Base-by-base conservation (phyloP, 345 rosid species). In the Euphorbia tirucalli region DNA sequence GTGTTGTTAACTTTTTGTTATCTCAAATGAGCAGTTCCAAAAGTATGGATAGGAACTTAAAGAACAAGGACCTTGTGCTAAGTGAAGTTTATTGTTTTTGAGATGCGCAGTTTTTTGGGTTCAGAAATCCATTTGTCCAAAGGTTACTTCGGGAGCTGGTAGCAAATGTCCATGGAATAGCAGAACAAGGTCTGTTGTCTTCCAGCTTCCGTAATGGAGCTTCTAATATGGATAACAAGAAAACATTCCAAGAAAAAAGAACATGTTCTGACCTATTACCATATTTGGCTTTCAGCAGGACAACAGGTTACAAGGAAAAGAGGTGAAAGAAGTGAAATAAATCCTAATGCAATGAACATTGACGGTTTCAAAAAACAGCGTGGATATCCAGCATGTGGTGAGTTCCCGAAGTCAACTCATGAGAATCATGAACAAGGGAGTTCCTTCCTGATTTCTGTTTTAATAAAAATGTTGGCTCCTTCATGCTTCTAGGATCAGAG, bases 111-210 rank as follows among this genome's bases (percentile, higher is more conserved):
- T 89, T 89, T 72, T 95, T 95, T 78, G 99, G 99, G 62, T 95
- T 92, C 75, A 90, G 84, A 80, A 87, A 86, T 74, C 82, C 86
- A 22, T 83, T 86, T 76, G 91, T 95, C 68, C 95, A 92, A 78
- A 85, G 97, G 82, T 75, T 92, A 72, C 91, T 95, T 68, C 81
- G 97, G 78, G 97, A 95, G 83, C 81, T 89, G 73, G 90, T 87
- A 80, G 84, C 90, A 63, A 81, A 84, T 66, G 76, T 86, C 72
- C 78, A 85, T 63, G 91, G 88, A 79, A 77, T 73, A 65, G 82
- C 82, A 65, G 89, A 83, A 54, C 69, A 16, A 7, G 78, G 74
- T 62, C 71, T 76, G 46, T n/a, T 75, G 59, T 59, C 81, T 73
- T 77, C 92, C 66, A 77, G 73, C 79, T 81, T 82, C 71, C 75